Evolutionary conservation across 768 basidiomycete genomes (phyloP), one percentile per base, ranked within the genome.

Genomic region (Cystofilobasidium ferigula): DNA sequence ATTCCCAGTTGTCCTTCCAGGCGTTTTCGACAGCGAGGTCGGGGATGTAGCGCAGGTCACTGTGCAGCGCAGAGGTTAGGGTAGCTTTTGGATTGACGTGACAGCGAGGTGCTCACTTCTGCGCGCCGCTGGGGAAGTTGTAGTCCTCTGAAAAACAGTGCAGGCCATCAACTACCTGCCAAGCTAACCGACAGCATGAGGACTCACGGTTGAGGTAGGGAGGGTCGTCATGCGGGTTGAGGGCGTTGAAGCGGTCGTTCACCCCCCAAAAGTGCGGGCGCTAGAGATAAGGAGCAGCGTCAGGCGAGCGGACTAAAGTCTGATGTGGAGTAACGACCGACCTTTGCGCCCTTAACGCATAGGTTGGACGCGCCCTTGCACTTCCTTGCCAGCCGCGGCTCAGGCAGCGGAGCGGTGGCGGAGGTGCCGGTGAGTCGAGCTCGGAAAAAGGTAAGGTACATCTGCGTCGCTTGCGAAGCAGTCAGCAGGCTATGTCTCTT

Each of bases 201-300:
- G n/a, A n/a, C n/a, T n/a, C n/a, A n/a, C n/a, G n/a, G 20, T 48
- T 48, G 47, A n/a, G 24, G 34, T 58, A 58, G 8, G 57, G 57
- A 18, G 57, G 57, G 35, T 58, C 57, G 5, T n/a, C 12, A 26
- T 42, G 13, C 12, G 35, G 35, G n/a, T 58, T 35, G 34, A 34
- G 24, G 13, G 40, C 40, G 20, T 58, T 58, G 18, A n/a, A 20
- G 35, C 57, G n/a, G 8, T 58, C 57, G 38, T 22, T 22, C 26
- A 36, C 35, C 12, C 35, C 35, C 57, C 57, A 58, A 35, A 38
- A 58, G 35, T 58, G 57, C 4, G 57, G 57, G 14, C 16, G 13
- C 7, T 14, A 18, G 20, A 7, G 7, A 42, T 12, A 14, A 18
- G 20, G 40, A 14, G 5, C 7, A 18, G 40, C 4, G 20, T 42